Conservation (phyloP, 768 basidiomycete genomes). For the Rhodotorula paludigena region DNA sequence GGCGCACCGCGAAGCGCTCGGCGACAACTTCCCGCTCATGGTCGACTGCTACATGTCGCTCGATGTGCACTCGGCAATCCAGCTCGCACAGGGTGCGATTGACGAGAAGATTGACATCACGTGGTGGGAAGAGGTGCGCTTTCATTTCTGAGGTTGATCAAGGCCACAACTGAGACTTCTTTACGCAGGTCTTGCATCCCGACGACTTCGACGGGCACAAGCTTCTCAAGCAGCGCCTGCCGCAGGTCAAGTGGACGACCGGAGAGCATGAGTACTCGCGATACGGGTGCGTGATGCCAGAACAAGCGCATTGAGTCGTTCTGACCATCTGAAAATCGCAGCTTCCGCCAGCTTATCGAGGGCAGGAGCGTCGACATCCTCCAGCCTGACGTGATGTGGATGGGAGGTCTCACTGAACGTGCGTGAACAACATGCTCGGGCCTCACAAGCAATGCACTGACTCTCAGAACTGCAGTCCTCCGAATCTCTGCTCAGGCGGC, state of each 20-base stretch:
- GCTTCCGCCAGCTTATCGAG: constrained; percentile 50
- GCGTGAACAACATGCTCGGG: background rate
- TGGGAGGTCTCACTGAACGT: constrained; percentile 37
- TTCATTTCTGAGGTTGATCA: background rate
- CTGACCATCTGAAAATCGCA: constrained; percentile 41
- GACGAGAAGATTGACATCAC: constrained; percentile 49
- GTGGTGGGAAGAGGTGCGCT: constrained; percentile 49
- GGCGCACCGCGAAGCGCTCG: constrained; percentile 45
- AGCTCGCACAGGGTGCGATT: constrained; percentile 45
- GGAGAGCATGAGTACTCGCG: constrained; percentile 51
- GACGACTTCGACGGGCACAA: constrained; percentile 49
- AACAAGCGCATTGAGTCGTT: too few relatives aligned
- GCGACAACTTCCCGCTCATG: constrained; percentile 48
- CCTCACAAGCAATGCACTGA: background rate
- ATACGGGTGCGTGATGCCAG: constrained; percentile 26
- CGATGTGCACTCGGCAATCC: constrained; percentile 46
- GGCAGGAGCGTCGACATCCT: constrained; percentile 48
- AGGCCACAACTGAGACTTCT: background rate
- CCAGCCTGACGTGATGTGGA: constrained; percentile 51
- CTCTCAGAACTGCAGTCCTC: constrained; percentile 28
- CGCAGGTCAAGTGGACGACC: constrained; percentile 49
- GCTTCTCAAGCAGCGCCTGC: constrained; percentile 47
- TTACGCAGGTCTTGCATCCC: constrained; percentile 44
- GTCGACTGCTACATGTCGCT: constrained; percentile 47
- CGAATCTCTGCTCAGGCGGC: constrained; percentile 49